Evolutionary conservation across 805 yeast species (phyloP), one percentile per base, ranked within the genome.

Genomic region (Sugiyamaella qingdaonensis): DNA sequence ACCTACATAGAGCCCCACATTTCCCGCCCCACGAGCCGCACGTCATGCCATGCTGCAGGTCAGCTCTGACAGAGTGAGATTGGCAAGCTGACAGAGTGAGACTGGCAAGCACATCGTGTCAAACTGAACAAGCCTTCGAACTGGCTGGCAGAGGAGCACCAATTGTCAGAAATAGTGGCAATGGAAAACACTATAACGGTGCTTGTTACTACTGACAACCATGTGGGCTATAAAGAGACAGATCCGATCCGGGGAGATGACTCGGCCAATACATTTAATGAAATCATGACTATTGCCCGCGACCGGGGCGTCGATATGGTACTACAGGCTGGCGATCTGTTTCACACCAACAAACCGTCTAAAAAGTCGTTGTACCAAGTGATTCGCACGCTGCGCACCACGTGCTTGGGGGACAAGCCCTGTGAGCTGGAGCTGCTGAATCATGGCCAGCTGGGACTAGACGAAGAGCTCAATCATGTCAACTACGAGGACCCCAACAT

Each of bases 181-280:
- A 32, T 33, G 37, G 36, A 16, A 4, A 80, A 88, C 66, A 88
- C 96, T 0, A 80, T 91, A 14, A 73, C 87, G 21, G 79, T 94
- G 16, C 78, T 94, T 32, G 70, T 94, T 32, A 89, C 99, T 2
- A 90, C 98, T 1, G 99, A 94, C 64, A 94, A 94, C 65, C 99
- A 94, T 73, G 96, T 94, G 16, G 99, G 99, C 1, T 91, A 84
- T 66, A 82, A 82, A 54, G 99, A 94, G 65, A 79, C 79, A 36
- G 98, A 94, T 66, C 91, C 96, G 0, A 82, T 92, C 3, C 77
- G 95, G 14, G 96, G 97, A 1, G 86, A 86, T 61, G 99, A 94
- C 64, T 80, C 95, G 0, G 87, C 96, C 87, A 77, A 70, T 53
- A 87, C 96, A 0, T 92, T 94, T 62, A 81, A 86, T 51, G 99